phyloP scores from a whole-genome alignment of 371 early-diverging fungal species.

The Mortierella sp. region DNA sequence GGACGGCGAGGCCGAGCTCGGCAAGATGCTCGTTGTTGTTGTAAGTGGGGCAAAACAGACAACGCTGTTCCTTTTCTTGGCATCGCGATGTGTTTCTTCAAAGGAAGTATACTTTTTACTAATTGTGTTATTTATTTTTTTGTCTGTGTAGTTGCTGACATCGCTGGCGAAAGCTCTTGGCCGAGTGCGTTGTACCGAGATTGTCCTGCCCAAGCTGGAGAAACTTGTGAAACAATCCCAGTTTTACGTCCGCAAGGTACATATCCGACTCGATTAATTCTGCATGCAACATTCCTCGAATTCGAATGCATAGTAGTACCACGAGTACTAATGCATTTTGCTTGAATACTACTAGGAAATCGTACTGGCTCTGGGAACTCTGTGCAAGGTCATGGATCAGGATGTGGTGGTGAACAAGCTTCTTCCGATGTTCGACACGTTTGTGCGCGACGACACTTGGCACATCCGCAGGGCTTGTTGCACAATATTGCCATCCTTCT shows the following conservation, averaged over 20 bases:
- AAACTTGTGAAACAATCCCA: constrained; percentile 59
- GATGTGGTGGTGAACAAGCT: constrained; percentile 59
- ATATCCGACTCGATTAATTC: background rate
- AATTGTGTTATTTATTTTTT: constrained; percentile 11
- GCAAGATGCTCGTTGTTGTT: constrained; percentile 68
- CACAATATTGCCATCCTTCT: constrained; percentile 60
- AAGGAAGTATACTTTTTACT: no score
- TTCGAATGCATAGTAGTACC: background rate
- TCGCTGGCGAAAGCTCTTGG: constrained; percentile 62
- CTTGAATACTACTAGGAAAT: constrained; percentile 56
- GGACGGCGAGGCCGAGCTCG: constrained; percentile 65
- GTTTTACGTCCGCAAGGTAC: constrained; percentile 66
- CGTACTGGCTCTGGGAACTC: constrained; percentile 63
- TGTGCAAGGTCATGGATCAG: constrained; percentile 58
- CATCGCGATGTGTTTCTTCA: background rate
- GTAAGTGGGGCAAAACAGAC: constrained; percentile 41
- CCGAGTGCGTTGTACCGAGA: constrained; percentile 56
- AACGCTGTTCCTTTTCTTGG: background rate
- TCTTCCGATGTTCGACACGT: constrained; percentile 62
- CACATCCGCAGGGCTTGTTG: constrained; percentile 69
- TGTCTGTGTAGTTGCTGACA: constrained; percentile 60
- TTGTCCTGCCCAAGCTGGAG: constrained; percentile 66
- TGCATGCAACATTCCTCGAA: background rate
- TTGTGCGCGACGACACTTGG: constrained; percentile 68
- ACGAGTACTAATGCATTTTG: background rate